Evolutionary conservation across 2,329 filamentous ascomycete genomes (phyloP), one percentile per base, ranked within the genome.

Genomic region (Fusarium dlaminii): DNA sequence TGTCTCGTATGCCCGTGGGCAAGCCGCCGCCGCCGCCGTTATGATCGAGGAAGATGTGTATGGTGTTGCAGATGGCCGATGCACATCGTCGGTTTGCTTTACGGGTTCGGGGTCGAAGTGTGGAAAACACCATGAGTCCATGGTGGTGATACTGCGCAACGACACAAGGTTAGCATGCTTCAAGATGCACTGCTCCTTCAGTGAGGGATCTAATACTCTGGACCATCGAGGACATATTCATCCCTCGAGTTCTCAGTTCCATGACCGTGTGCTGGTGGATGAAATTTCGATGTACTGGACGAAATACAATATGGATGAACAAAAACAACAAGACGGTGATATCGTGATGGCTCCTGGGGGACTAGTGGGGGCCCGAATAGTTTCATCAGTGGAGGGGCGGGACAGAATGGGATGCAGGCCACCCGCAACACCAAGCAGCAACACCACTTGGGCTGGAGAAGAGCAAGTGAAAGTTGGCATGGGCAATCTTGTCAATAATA

Each of bases 81-180:
- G 22, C 15, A 32, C 32, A 30, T 60, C 48, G 2, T 29, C 24
- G 27, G 4, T 17, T 24, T 14, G n/a, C 15, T 22, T 34, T 13
- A 32, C 22, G 10, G 24, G 24, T 15, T 61, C 15, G 12, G 18
- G 17, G 27, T 56, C n/a, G 22, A 29, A 15, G 18, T 36, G 37
- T 46, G 39, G n/a, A 30, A 72, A 74, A 74, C 58, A 72, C 55
- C 55, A 65, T 9, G 40, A 14, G 24, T 49, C 3, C n/a, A 32
- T 24, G 8, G 10, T 22, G 12, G n/a, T 24, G 63, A 62, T 59
- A 32, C 46, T 68, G 29, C 5, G 29, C 39, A 24, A 20, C 12
- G 18, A 27, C 12, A 17, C n/a, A 42, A 18, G 27, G 30, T 59
- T 6, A 68, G 49, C 17, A 22, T 6, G 14, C 32, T 14, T 3